Percentiles rank a stretch among this genome's conserved stretches.
Evolutionary conservation across 495 filamentous ascomycete species (phyloP).

Genomic region (Podospora anserina): DNA sequence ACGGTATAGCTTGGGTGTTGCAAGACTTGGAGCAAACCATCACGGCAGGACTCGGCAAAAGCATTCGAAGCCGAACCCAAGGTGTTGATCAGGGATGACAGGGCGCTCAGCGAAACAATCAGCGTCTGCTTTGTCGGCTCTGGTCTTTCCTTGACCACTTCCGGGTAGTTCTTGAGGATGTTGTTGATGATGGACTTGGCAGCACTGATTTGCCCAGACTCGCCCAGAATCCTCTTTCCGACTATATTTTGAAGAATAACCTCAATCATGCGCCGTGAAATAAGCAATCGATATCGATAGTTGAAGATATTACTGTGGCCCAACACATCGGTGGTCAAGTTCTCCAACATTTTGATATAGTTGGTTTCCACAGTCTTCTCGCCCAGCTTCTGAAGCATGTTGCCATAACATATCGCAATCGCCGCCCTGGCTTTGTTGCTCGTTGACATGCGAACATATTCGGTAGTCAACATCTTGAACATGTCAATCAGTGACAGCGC

Average conservation of each 20-base stretch:
- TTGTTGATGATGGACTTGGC: slow-evolving; percentile 81
- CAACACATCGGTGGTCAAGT: slow-evolving; percentile 75
- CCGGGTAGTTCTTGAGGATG: slow-evolving; percentile 90
- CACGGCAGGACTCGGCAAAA: slow-evolving; percentile 76
- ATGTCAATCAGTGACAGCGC: slow-evolving; percentile 75
- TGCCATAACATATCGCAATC: slow-evolving; percentile 82
- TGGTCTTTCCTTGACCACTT: slow-evolving; percentile 83
- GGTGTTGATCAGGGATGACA: slow-evolving; percentile 72
- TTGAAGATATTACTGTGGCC: slow-evolving; percentile 71
- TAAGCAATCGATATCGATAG: slow-evolving; percentile 84
- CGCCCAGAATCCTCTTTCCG: slow-evolving; percentile 76
- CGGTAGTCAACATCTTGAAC: slow-evolving; percentile 72
- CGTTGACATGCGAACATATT: slow-evolving; percentile 78
- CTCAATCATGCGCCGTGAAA: slow-evolving; percentile 79
- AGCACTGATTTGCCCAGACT: slow-evolving; percentile 79
- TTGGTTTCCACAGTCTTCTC: slow-evolving; percentile 73
- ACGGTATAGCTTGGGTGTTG: slow-evolving; percentile 96
- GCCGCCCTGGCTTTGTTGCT: slow-evolving; percentile 77
- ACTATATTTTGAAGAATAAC: slow-evolving; percentile 81
- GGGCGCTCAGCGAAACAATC: slow-evolving; percentile 71
- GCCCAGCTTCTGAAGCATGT: slow-evolving; percentile 68
- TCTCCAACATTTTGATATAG: slow-evolving; percentile 75
- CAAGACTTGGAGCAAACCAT: slow-evolving; percentile 84
- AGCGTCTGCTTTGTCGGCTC: slow-evolving; percentile 88
- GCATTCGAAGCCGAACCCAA: slow-evolving; percentile 76